Evolutionary conservation across 169 alveolate genomes (phyloP), one percentile per base, ranked within the genome.

Genomic region (Plasmodium inui): DNA sequence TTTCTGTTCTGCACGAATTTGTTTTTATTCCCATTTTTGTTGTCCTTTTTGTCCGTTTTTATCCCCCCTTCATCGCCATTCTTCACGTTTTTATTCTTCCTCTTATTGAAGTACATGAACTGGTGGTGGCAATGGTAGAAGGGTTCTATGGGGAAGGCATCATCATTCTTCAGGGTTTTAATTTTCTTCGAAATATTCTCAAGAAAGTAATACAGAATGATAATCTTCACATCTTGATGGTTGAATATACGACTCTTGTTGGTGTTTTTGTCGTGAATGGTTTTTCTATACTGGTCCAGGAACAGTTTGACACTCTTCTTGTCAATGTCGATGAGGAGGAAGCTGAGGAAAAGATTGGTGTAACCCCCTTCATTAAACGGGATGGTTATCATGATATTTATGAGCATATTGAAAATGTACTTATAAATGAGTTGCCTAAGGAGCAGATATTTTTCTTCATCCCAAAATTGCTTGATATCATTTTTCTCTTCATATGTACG

Each of bases 231-330:
- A 91, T 91, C 92, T 71, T 91, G 95, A 44, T 82, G 92, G 71
- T 91, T 91, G 83, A 91, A 91, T 70, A 91, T 91, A 46, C 95
- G 83, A 82, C 95, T 91, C 32, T 91, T 91, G 53, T 91, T 91
- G 76, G 92, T 91, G 83, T 91, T 91, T 55, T 91, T 91, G n/a
- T 91, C 95, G 28, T 91, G 95, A 26, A 91, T 91, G n/a, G 91
- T 82, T 82, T 91, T 91, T 82, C 76, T 91, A 73, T 91, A 91
- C 19, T 91, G 95, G 53, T 91, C 95, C 74, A 91, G 39, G 39
- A 91, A 74, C 44, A 91, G 30, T 26, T 91, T 80, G 8, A 82
- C 95, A 10, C 74, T 81, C 55, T 70, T 91, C 39, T 91, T 91
- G 57, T 91, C 95, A 81, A 82, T 78, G 17, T 91, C 88, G 12